A percentile compares a stretch with the other conserved stretches of the same genome.
phyloP scores from a whole-genome alignment of 1,139 yeast genomes.

The Suhomyces wounanorum region DNA sequence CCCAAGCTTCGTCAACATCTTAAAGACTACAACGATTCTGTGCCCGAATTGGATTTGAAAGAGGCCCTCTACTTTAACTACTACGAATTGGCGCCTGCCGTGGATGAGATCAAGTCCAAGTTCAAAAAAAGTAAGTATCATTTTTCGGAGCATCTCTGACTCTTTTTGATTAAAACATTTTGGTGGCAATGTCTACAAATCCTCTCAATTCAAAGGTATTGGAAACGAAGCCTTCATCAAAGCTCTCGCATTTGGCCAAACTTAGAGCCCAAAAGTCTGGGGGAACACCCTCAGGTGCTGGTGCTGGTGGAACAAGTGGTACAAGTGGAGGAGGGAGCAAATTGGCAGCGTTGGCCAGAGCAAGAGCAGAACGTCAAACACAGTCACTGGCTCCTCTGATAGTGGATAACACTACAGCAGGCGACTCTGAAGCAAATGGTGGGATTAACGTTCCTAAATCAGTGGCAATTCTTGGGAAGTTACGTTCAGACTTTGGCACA shows the following conservation, averaged over 20 bases:
- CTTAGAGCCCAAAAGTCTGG: constrained; percentile 10
- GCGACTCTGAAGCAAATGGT: not conserved
- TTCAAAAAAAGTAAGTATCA: constrained; percentile 47
- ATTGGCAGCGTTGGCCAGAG: constrained; percentile 51
- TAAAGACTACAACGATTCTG: constrained; percentile 42
- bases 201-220: not conserved
- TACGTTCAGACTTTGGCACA: constrained; percentile 2
- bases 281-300: not conserved
- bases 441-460: constrained; percentile 4
- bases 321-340: constrained; percentile 15
- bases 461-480: constrained; percentile 15
- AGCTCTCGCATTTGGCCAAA: constrained; percentile 19
- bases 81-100: constrained; percentile 55
- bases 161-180: constrained; percentile 1
- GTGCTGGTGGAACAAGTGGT: not conserved
- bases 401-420: not conserved
- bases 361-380: constrained; percentile 28
- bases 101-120: constrained; percentile 52
- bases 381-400: not conserved
- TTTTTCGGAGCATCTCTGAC: constrained; percentile 7
- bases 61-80: constrained; percentile 64
- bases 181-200: not conserved
- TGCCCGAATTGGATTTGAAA: constrained; percentile 55
- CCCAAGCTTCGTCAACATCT: constrained; percentile 43
- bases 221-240: constrained; percentile 13